Conservation (phyloP, 345 rosid genomes). For the Brassica napus region Da-Ae NC_063437.1:18269001-18269500, state of each 20-base stretch:
- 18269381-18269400: constrained; percentile 8
- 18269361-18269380: constrained; percentile 31
- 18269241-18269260: constrained; percentile 3
- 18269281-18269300: constrained; percentile 22
- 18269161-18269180: constrained; percentile 69
- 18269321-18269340: constrained; percentile 2
- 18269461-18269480: not conserved
- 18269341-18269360: constrained; percentile 16
- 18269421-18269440: not conserved
- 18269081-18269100: not conserved
- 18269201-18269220: not conserved
- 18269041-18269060: not conserved
- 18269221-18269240: constrained; percentile 8
- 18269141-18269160: constrained; percentile 52
- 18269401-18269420: not conserved
- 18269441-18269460: not conserved
- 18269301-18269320: constrained; percentile 15
- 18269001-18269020: not conserved
- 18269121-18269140: constrained; percentile 54
- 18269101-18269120: constrained; percentile 78
- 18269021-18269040: not conserved
- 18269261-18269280: not conserved
- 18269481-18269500: constrained; percentile 30
- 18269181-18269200: constrained; percentile 68
- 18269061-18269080: not conserved